Conservation (phyloP, 2,329 filamentous ascomycete genomes). For the Alternaria sp. region DNA sequence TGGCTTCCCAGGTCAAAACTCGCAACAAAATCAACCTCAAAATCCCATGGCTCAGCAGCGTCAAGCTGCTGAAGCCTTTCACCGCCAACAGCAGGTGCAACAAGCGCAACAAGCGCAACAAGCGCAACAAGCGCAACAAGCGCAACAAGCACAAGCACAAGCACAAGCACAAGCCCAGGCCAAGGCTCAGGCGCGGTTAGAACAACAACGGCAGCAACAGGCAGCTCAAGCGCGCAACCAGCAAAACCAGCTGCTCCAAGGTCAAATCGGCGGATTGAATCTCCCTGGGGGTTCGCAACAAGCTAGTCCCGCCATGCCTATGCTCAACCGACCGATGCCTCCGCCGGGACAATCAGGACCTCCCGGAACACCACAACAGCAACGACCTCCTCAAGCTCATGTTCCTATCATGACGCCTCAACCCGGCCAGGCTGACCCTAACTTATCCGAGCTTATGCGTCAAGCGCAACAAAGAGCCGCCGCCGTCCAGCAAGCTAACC, state of each 20-base stretch:
- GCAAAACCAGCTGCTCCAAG: conserved; percentile 42
- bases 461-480: conserved; percentile 49
- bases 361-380: conserved; percentile 47
- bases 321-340: conserved; percentile 59
- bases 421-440: conserved; percentile 40
- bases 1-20: conserved; percentile 42
- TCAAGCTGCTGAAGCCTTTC: conserved; percentile 32
- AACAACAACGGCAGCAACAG: conserved; percentile 50
- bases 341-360: conserved; percentile 55
- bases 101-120: conserved; percentile 22
- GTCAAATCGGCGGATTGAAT: conserved; percentile 55
- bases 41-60: conserved; percentile 45
- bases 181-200: conserved; percentile 46
- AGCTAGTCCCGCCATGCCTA: conserved; percentile 56
- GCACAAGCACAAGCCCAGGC: conserved; percentile 50
- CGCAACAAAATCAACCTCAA: conserved; percentile 39
- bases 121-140: conserved; percentile 28
- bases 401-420: conserved; percentile 50
- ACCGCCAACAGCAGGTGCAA: conserved; percentile 21
- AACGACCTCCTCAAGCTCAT: conserved; percentile 45
- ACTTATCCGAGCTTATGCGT: conserved; percentile 44
- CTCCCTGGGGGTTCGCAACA: conserved; percentile 52
- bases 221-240: conserved; percentile 42
- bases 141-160: conserved; percentile 23
- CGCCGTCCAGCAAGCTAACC: conserved; percentile 36